Evolutionary conservation across 2,329 filamentous ascomycete species (phyloP).

Genomic region (Exophiala spinifera): DNA sequence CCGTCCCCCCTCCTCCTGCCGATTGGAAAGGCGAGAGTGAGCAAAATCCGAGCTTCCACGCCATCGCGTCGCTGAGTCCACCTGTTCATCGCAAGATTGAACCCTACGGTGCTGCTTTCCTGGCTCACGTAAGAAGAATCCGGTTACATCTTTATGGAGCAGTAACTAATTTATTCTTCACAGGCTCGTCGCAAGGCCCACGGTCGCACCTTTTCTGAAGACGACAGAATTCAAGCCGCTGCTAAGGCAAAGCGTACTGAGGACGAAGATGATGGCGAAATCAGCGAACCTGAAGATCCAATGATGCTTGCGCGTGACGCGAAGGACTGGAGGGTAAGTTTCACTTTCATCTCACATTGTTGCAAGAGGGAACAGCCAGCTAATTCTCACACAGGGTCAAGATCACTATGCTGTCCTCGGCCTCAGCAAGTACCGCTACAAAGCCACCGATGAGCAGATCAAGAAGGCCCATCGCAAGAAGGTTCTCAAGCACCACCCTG

Average conservation of each 20-base stretch:
- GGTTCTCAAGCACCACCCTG: slow-evolving; percentile 97
- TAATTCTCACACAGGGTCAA: slow-evolving; percentile 61
- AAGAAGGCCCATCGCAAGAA: slow-evolving; percentile 99
- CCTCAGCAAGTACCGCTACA: slow-evolving; percentile 85
- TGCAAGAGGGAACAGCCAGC: not conserved
- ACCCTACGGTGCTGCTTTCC: slow-evolving; percentile 94
- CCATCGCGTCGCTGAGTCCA: slow-evolving; percentile 70
- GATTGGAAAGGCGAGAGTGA: slow-evolving; percentile 79
- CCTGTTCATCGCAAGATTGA: slow-evolving; percentile 85
- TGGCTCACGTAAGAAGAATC: slow-evolving; percentile 61
- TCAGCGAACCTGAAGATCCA: slow-evolving; percentile 90
- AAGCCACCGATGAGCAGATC: slow-evolving; percentile 95
- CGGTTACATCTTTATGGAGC: not conserved
- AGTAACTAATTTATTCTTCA: not conserved
- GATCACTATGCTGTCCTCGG: slow-evolving; percentile 98
- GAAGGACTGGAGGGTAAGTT: slow-evolving; percentile 97
- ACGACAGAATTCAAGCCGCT: slow-evolving; percentile 95
- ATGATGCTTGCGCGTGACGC: slow-evolving; percentile 89
- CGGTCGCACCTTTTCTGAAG: slow-evolving; percentile 97
- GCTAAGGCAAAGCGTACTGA: slow-evolving; percentile 94
- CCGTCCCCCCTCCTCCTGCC: slow-evolving; percentile 62
- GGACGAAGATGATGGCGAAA: slow-evolving; percentile 82
- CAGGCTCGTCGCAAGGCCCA: slow-evolving; percentile 78
- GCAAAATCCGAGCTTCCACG: slow-evolving; percentile 68
- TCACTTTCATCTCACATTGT: not conserved